Base-by-base conservation (phyloP, 169 alveolate species). In the Plasmodium malariae region DNA sequence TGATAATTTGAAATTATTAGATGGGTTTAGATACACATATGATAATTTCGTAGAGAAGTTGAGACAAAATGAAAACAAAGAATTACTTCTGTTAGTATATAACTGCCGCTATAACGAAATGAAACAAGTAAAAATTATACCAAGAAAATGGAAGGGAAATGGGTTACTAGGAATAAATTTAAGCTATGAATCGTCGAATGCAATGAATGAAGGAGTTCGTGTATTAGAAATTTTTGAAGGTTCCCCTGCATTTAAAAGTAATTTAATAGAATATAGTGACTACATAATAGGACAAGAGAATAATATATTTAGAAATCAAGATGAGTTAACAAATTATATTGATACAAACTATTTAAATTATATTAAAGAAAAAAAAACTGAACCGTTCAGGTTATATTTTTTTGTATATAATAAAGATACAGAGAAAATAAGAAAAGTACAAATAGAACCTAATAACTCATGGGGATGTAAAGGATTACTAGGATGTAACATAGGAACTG, bases 131-230 rank as follows among this genome's bases (percentile, higher is more conserved):
- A 90, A 78, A 34, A 85, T 94, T 12, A 72, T 36, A n/a, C 96
- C 96, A 11, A 89, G 80, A 40, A 94, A 90, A 71, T 94, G 96
- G 96, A 88, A 92, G 6, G 96, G 96, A 24, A 88, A 86, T 19
- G 96, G 96, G 26, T 76, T 94, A 5, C 55, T 94, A 67, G 96
- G 96, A 3, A 88, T 92, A 28, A 78, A 94, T 19, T 93, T 94
- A 54, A 88, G 85, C 30, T 94, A 83, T 36, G 94, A 89, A 26
- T 86, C 54, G 21, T 85, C 91, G 37, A 92, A 88, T 45, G 94
- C 95, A 11, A 71, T 94, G 93, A 89, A 92, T 55, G 95, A 94
- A 86, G 96, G 96, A 3, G 87, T 85, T 5, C 78, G 88, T 19
- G 91, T 94, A 40, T 65, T 92, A 36, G 74, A 85, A 1, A 92